Evolutionary conservation across 495 filamentous ascomycete species (phyloP).

Genomic region (Aspergillus nidulans): DNA sequence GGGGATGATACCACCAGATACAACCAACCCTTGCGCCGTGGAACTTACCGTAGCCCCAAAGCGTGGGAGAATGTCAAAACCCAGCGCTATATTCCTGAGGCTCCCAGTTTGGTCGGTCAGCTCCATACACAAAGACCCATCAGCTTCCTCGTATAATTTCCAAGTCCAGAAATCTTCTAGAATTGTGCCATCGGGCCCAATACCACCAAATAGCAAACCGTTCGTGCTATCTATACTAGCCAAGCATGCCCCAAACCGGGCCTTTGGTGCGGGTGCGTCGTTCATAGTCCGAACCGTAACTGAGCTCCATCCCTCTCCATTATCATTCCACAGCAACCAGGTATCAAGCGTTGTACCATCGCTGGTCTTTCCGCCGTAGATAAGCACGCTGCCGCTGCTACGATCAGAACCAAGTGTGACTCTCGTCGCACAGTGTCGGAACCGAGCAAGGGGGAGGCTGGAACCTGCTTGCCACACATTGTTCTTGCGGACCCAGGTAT

Average conservation of each 20-base stretch:
- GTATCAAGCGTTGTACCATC: slow-evolving; percentile 50
- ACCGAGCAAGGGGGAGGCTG: slow-evolving; percentile 60
- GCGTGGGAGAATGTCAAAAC: slow-evolving; percentile 23
- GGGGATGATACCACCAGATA: slow-evolving; percentile 39
- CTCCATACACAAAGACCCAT: slow-evolving; percentile 25
- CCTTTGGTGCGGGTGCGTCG: slow-evolving; percentile 26
- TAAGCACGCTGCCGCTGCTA: slow-evolving; percentile 40
- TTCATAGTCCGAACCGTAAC: slow-evolving; percentile 31
- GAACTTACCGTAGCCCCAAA: slow-evolving; percentile 29
- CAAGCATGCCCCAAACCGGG: slow-evolving; percentile 60
- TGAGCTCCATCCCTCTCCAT: slow-evolving; percentile 45
- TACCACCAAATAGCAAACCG: slow-evolving; percentile 67
- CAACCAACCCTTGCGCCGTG: slow-evolving; percentile 36
- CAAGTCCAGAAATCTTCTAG: slow-evolving; percentile 56
- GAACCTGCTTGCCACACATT: slow-evolving; percentile 58
- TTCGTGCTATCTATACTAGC: slow-evolving; percentile 30
- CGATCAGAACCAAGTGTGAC: slow-evolving; percentile 36
- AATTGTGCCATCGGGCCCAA: slow-evolving; percentile 55
- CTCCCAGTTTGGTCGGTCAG: slow-evolving; percentile 22
- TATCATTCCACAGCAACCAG: slow-evolving; percentile 61
- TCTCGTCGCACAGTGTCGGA: slow-evolving; percentile 61
- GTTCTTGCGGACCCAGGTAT: slow-evolving; percentile 67
- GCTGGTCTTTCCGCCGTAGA: slow-evolving; percentile 67
- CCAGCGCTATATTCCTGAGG: slow-evolving; percentile 16
- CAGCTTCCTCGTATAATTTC: slow-evolving; percentile 31